Evolutionary conservation across 345 rosid species (phyloP), one percentile per base, ranked within the genome.

Genomic region (Sisymbrium irio): DNA sequence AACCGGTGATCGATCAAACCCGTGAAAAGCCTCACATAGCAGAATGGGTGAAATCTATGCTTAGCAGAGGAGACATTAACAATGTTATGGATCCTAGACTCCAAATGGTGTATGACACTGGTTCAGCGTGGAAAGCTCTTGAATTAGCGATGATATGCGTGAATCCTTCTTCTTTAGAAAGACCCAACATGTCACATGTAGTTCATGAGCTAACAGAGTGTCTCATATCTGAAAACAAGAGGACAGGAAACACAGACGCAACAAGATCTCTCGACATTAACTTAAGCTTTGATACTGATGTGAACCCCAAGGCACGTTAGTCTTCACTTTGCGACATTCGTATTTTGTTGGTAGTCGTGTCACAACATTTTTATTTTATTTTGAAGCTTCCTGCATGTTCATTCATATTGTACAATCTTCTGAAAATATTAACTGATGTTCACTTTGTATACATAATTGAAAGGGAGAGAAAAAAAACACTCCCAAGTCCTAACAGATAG

Each of bases 71-170:
- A 8, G 81, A 84, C n/a, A 71, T 86, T 6, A 62, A 54, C 62
- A 81, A 18, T 63, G 66, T 77, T 11, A 73, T 84, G 47, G 90
- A 83, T 78, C 83, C 80, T n/a, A 71, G 81, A 37, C 55, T 84
- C 32, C 14, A 64, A 41, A 76, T 76, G 20, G 49, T 41, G 3
- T 76, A 77, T 37, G 64, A 81, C 19, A 40, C 68, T 28, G 78
- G 81, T 33, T 82, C 86, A 6, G 83, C 80, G 1, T 86, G 85
- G 90, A 82, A 81, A 55, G 76, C 73, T 22, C 40, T 81, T 49
- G 90, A 84, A 51, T 36, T 78, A 62, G 85, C 90, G 13, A 59
- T 82, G 78, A 61, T 79, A 3, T 82, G 87, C 11, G 79, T 83
- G 13, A 73, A 71, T 1, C 9, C 42, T 49, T 78, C 62, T 44